phyloP scores from a whole-genome alignment of 768 basidiomycete genomes.

The Termitomyces sp. region DNA sequence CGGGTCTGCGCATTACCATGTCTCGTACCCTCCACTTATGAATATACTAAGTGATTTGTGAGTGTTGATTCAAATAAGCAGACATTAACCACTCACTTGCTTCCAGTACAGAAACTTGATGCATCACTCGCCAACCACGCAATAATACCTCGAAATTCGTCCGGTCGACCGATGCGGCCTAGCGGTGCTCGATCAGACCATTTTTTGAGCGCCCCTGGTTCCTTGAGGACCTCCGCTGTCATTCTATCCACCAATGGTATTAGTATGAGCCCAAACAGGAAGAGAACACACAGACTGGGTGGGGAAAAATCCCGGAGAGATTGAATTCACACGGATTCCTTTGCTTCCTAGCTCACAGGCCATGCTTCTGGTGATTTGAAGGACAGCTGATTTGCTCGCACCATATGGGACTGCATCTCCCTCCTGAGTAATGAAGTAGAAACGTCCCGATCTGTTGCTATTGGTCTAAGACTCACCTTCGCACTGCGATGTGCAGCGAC shows the following conservation, averaged over 20 bases:
- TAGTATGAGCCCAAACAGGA: background rate
- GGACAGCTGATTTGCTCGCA: conserved; percentile 66
- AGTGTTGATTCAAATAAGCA: background rate
- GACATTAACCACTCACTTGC: conserved; percentile 33
- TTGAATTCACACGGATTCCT: conserved; percentile 62
- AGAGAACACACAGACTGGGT: conserved; percentile 38
- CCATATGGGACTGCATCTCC: conserved; percentile 42
- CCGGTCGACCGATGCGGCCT: conserved; percentile 63
- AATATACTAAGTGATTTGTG: conserved; percentile 34
- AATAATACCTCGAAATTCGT: background rate
- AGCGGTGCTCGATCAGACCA: conserved; percentile 67
- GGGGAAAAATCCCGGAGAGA: conserved; percentile 72
- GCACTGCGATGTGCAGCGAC: conserved; percentile 44
- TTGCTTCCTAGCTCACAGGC: conserved; percentile 47
- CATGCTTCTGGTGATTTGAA: conserved; percentile 78
- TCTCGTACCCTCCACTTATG: conserved; percentile 54
- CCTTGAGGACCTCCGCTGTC: conserved; percentile 66
- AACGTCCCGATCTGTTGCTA: too few relatives aligned
- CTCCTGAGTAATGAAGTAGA: background rate
- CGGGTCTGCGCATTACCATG: conserved; percentile 37
- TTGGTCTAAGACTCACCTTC: background rate
- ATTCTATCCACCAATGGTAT: conserved; percentile 36
- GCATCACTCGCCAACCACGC: background rate
- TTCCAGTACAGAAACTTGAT: conserved; percentile 1
- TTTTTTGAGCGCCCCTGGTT: conserved; percentile 51